These are phyloP conservation scores for Fagus crenata DNA, from an alignment of 306 rosid genomes.

Conservation along the genomic window DNA sequence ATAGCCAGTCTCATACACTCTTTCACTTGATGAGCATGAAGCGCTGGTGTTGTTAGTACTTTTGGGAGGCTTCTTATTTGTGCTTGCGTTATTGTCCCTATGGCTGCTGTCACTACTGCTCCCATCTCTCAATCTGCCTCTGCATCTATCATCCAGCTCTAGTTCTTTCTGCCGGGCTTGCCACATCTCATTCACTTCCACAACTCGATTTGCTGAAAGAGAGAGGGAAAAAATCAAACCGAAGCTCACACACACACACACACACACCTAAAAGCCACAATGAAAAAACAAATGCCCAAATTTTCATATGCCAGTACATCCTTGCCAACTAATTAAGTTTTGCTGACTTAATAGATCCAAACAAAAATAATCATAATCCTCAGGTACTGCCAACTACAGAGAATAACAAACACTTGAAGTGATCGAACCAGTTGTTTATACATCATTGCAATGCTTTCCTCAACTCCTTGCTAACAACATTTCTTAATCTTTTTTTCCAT, in stretches of 20 bases:
- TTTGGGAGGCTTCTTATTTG: slow-evolving; percentile 20
- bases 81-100: slow-evolving; percentile 33
- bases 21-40: slow-evolving; percentile 49
- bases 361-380: not conserved
- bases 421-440: not conserved
- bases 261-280: not conserved
- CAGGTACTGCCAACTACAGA: not conserved
- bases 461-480: not conserved
- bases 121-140: slow-evolving; percentile 40
- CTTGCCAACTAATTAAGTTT: not conserved
- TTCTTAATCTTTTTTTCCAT: not conserved
- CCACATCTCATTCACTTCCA: slow-evolving; percentile 95
- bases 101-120: slow-evolving; percentile 33
- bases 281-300: not conserved
- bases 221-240: not conserved
- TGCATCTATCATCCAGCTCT: slow-evolving; percentile 60
- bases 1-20: slow-evolving; percentile 41
- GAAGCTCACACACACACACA: not conserved
- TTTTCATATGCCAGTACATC: not conserved
- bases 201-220: slow-evolving; percentile 66
- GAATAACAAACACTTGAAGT: not conserved
- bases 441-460: not conserved
- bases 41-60: slow-evolving; percentile 28
- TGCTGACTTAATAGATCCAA: not conserved
- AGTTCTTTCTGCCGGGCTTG: slow-evolving; percentile 62